Base-by-base conservation (phyloP, 768 basidiomycete species). In the Tremella mesenterica region DNA sequence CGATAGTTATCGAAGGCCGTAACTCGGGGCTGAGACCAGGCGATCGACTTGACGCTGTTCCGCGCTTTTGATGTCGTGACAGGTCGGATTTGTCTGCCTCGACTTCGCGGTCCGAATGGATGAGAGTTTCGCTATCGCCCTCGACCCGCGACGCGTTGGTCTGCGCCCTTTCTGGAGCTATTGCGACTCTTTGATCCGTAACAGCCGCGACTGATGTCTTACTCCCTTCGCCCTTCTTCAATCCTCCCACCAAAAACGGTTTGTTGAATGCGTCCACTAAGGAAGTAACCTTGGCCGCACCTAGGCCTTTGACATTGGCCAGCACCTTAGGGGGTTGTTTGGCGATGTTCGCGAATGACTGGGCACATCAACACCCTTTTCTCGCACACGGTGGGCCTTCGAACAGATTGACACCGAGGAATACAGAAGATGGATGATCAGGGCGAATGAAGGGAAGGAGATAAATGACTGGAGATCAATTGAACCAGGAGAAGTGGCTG, bases 221-320 rank as follows among this genome's bases (percentile, higher is more conserved):
- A 44, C 27, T 41, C 44, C 9, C 26, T 28, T 10, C 29, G 3
- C 43, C 30, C 16, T 53, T 28, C 47, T 62, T 57, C 0, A 65
- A 47, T 3, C 69, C 67, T 18, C 65, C 67, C 13, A 71, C 68
- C 13, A 67, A 47, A 73, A 99, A 86, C 0, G 89, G 88, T 54
- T 86, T 85, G 52, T 86, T 84, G 73, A 99, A 92, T 0, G 91
- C 88, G 52, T 88, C 92, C 61, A 85, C 84, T 29, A 96, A 79
- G 36, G 92, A 84, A 64, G 81, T 86, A 53, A 93, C 91, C 72
- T 97, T 97, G 44, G 91, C 84, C 58, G 87, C 86, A 8, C 92
- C 93, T 49, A 97, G 85, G 0, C 95, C 95, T 0, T 95, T 93
- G 21, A 95, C 81, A 43, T 81, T 82, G 54, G 84, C 81, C 2